Evolutionary conservation across 495 filamentous ascomycete genomes (phyloP).

Genomic region (Amphirosellinia nigrospora): DNA sequence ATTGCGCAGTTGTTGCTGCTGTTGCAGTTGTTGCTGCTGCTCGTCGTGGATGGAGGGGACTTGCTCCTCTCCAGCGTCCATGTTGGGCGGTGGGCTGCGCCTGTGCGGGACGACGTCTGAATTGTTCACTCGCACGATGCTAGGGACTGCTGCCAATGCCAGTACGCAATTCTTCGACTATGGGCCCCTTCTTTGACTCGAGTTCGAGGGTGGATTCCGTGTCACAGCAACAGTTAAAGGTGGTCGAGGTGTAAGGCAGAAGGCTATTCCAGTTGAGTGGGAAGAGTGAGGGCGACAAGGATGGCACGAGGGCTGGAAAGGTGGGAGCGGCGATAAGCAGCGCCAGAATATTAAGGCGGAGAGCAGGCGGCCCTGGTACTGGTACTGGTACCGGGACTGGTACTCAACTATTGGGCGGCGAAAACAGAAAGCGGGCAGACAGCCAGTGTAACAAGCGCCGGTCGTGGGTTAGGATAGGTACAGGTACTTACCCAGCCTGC

Average conservation of each 20-base stretch:
- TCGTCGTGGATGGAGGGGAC: conserved; percentile 35
- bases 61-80: conserved; percentile 49
- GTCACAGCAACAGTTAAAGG: background rate
- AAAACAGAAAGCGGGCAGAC: background rate
- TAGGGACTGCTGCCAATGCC: conserved; percentile 5
- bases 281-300: conserved; percentile 18
- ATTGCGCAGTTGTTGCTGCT: conserved; percentile 41
- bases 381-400: background rate
- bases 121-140: conserved; percentile 16
- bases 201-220: background rate
- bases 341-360: conserved; percentile 13
- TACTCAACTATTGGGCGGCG: background rate
- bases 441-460: background rate
- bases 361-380: background rate
- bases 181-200: background rate
- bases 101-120: conserved; percentile 23
- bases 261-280: background rate
- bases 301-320: conserved; percentile 18
- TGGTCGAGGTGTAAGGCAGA: background rate
- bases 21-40: conserved; percentile 37
- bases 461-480: too few relatives aligned
- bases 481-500: background rate
- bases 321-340: conserved; percentile 21
- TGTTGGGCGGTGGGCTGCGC: conserved; percentile 39
- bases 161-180: background rate